Conservation (phyloP, 805 yeast genomes). For the Naumovozyma dairenensis region DNA sequence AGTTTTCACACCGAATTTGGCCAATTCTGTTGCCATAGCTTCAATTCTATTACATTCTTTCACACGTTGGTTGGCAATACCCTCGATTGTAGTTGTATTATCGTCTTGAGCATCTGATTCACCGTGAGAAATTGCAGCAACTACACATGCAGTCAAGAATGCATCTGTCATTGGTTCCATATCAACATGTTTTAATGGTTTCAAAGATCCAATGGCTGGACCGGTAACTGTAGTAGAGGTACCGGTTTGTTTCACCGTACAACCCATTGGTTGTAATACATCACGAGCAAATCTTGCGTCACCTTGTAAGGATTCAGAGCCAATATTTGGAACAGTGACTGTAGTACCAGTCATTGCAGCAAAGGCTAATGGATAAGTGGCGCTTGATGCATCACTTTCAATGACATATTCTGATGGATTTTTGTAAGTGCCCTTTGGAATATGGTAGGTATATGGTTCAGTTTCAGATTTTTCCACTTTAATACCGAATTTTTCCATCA, state of each 20-base stretch:
- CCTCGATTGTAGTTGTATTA: conserved; percentile 67
- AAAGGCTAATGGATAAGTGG: conserved; percentile 94
- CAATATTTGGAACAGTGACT: conserved; percentile 90
- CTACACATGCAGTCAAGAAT: conserved; percentile 90
- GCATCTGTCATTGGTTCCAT: conserved; percentile 99
- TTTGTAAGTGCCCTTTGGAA: conserved; percentile 71
- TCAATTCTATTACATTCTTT: conserved; percentile 94
- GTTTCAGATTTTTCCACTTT: conserved; percentile 56
- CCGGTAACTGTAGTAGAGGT: conserved; percentile 89
- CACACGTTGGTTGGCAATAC: conserved; percentile 96
- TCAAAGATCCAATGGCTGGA: conserved; percentile 60
- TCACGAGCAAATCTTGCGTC: conserved; percentile 95
- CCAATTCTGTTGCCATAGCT: conserved; percentile 85
- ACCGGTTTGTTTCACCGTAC: conserved; percentile 71
- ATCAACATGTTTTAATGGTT: conserved; percentile 67
- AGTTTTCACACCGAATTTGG: conserved; percentile 82
- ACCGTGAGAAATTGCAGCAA: conserved; percentile 80
- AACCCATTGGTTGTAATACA: conserved; percentile 92
- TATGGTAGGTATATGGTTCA: conserved; percentile 77
- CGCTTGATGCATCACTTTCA: conserved; percentile 96
- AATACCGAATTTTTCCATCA: conserved; percentile 90
- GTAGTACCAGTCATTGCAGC: conserved; percentile 94
- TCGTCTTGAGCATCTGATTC: conserved; percentile 30
- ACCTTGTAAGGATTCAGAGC: conserved; percentile 85
- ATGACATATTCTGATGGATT: conserved; percentile 82